These are phyloP conservation scores for Umbelopsis sp. DNA, from an alignment of 192 early-diverging fungal species.

Conservation along the genomic window DNA sequence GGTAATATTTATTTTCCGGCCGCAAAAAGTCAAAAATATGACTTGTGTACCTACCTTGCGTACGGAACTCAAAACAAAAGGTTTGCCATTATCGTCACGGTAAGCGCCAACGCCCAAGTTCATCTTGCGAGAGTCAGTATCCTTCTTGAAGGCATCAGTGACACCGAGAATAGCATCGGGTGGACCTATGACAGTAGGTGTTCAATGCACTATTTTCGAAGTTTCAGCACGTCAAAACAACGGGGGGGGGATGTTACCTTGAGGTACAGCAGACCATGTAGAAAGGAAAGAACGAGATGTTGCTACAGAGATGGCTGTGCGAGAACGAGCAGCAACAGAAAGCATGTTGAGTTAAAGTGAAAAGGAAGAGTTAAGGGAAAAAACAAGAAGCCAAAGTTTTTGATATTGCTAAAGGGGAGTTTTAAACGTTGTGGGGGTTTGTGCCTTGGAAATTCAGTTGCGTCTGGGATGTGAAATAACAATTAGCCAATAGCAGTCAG, in stretches of 20 bases:
- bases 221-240: neutral
- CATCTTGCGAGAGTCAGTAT: conserved; percentile 90
- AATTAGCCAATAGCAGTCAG: neutral
- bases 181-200: conserved; percentile 48
- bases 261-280: conserved; percentile 59
- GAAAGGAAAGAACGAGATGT: conserved; percentile 44
- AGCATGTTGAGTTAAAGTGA: conserved; percentile 29
- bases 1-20: neutral
- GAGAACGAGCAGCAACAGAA: conserved; percentile 29
- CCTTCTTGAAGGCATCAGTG: conserved; percentile 94
- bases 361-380: conserved; percentile 15
- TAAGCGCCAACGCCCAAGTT: conserved; percentile 99
- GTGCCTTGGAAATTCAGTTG: neutral
- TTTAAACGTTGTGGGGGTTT: neutral
- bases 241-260: conserved; percentile 39
- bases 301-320: conserved; percentile 12
- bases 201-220: neutral
- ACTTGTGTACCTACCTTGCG: conserved; percentile 60
- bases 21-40: neutral
- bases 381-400: conserved; percentile 9
- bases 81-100: conserved; percentile 90
- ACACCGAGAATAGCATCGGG: conserved; percentile 85
- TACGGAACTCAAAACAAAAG: conserved; percentile 89
- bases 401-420: neutral
- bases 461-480: neutral